Evolutionary conservation across 495 filamentous ascomycete genomes (phyloP), one percentile per base, ranked within the genome.

Genomic region (Trichoderma erinaceum): DNA sequence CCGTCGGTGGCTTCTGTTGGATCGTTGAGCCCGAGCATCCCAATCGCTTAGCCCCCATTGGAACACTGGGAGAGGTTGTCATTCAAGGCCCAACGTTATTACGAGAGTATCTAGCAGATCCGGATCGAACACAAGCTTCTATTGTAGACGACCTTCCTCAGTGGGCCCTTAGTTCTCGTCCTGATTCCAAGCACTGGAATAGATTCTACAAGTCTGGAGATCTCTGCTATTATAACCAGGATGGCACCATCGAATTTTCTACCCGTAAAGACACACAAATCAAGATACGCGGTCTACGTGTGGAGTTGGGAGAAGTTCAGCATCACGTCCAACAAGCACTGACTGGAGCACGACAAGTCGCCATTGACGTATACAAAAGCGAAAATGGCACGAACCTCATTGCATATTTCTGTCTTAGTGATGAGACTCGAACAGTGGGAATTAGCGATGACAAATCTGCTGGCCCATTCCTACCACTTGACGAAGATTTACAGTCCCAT

Each of bases 61-160:
- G 88, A 25, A 75, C 77, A 7, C 75, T 87, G 41, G 88, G 88
- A 44, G 88, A 91, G 71, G 70, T 90, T 21, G 70, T 85, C 4
- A 78, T 91, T 21, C 85, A 89, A 75, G 87, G 87, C 0, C 83
- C 86, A 10, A 76, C 76, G 2, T 75, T 86, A n/a, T 79, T 79
- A 50, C 75, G 77, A 35, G 79, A 80, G 67, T 86, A 86, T 71
- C 69, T 80, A 25, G 69, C 73, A 50, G 71, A 78, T 35, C 63
- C 35, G 18, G 38, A 43, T 72, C 73, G 74, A 25, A 29, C n/a
- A 0, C 50, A 66, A 25, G 32, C 66, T 35, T 43, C 50, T 41
- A 18, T 13, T 25, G 4, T 41, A 35, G 21, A 41, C 5, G 3
- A 43, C 11, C 35, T 65, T 21, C 64, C 64, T n/a, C 44, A 44